phyloP scores from a whole-genome alignment of 192 early-diverging fungal species.

The Coemansia sp. region DNA sequence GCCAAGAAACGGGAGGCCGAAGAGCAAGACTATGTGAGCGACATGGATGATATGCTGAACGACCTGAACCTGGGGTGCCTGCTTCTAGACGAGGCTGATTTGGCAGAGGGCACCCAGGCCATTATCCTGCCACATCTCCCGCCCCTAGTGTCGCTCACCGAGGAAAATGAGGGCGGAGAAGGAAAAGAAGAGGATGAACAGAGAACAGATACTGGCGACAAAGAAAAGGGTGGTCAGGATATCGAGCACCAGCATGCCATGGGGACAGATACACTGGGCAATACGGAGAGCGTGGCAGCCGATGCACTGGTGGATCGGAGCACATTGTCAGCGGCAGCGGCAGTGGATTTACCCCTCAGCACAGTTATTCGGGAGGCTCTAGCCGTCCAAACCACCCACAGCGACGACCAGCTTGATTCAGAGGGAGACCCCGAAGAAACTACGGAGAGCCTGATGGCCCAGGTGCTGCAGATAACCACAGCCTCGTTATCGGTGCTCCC shows the following conservation, averaged over 20 bases:
- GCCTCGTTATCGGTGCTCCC: conserved; percentile 26
- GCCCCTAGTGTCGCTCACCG: conserved; percentile 15
- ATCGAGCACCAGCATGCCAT: too few relatives aligned
- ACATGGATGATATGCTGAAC: conserved; percentile 22
- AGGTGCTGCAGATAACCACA: conserved; percentile 28
- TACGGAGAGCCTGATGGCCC: conserved; percentile 26
- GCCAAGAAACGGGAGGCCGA: too few relatives aligned
- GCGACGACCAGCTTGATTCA: neutral
- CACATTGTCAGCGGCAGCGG: neutral
- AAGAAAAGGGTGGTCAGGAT: neutral
- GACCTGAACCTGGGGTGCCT: conserved; percentile 23
- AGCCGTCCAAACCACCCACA: neutral
- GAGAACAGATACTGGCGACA: too few relatives aligned
- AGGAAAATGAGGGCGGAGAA: too few relatives aligned
- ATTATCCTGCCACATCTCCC: conserved; percentile 34
- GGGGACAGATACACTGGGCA: too few relatives aligned
- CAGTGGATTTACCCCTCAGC: too few relatives aligned
- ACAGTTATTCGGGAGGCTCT: too few relatives aligned
- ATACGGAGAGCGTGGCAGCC: neutral
- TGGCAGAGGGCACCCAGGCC: conserved; percentile 17
- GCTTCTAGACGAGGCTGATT: conserved; percentile 14
- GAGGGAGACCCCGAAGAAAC: conserved; percentile 22
- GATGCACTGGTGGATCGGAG: too few relatives aligned
- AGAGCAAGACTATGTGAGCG: conserved; percentile 1
- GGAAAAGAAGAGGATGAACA: too few relatives aligned